Conservation (phyloP, 1,284 basidiomycete genomes). For the Cutaneotrichosporon spelunceum region DNA sequence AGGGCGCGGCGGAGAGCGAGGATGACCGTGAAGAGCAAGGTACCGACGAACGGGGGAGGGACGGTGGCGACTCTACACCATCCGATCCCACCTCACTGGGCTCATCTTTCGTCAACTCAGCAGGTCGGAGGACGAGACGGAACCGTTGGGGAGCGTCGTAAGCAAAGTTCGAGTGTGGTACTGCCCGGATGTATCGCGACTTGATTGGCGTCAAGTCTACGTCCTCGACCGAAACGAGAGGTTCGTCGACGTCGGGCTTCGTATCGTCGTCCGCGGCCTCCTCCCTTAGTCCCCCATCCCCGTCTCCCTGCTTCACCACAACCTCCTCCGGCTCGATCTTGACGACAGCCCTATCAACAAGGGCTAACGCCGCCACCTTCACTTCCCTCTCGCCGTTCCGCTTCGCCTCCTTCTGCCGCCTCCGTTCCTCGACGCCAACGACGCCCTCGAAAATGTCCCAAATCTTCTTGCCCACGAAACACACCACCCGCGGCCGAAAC, state of each 20-base stretch:
- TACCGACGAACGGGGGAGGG: background rate
- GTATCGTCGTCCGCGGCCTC: background rate
- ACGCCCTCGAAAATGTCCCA: constrained; percentile 58
- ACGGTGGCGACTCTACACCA: background rate
- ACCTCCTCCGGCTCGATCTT: background rate
- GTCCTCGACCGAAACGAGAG: background rate
- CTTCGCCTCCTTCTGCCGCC: background rate
- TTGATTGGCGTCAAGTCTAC: background rate
- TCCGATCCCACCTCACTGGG: background rate
- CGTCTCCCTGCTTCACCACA: background rate
- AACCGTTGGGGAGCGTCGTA: constrained; percentile 12
- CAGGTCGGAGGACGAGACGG: constrained; percentile 1
- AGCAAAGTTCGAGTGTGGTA: background rate
- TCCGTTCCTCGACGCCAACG: constrained; percentile 17
- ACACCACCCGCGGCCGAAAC: constrained; percentile 61
- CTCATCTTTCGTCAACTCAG: background rate
- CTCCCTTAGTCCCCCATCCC: background rate
- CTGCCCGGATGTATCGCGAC: background rate
- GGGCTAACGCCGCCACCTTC: background rate
- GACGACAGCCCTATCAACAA: background rate
- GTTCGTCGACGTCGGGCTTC: background rate
- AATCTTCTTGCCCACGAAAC: constrained; percentile 70
- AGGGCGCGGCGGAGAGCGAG: background rate
- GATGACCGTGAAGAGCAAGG: background rate
- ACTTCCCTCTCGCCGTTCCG: background rate